A percentile compares a stretch with the other conserved stretches of the same genome.
These are phyloP conservation scores for Lentinula aciculospora DNA, from an alignment of 768 basidiomycete species.

Conservation along the genomic window DNA sequence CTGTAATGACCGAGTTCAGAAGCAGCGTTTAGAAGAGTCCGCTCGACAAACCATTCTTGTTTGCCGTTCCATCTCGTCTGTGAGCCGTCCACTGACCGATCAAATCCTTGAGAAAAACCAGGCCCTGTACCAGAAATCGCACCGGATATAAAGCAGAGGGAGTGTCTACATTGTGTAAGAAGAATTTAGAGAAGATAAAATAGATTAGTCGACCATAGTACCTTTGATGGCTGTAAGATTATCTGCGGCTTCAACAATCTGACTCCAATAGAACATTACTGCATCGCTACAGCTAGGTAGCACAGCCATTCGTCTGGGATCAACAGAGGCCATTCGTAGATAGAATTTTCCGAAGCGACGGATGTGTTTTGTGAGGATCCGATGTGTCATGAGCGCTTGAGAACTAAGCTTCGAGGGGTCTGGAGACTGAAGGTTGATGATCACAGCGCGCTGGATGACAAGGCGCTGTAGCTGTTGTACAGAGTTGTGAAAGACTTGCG, in stretches of 20 bases:
- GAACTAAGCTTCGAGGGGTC: conserved; percentile 14
- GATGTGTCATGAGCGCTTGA: conserved; percentile 38
- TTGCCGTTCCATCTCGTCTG: conserved; percentile 53
- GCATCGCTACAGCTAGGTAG: conserved; percentile 61
- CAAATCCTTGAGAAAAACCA: conserved; percentile 83
- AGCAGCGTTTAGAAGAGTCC: background rate
- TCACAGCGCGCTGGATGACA: background rate
- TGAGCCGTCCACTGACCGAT: conserved; percentile 71
- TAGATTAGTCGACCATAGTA: conserved; percentile 47
- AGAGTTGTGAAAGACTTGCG: conserved; percentile 56
- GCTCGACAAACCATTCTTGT: conserved; percentile 46
- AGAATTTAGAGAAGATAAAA: background rate
- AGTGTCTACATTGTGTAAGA: conserved; percentile 39
- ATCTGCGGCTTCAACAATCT: conserved; percentile 67
- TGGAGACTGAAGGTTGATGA: background rate
- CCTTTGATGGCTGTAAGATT: conserved; percentile 37
- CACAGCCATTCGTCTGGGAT: conserved; percentile 49
- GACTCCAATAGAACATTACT: conserved; percentile 77
- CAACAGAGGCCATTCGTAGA: conserved; percentile 64
- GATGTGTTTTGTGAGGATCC: conserved; percentile 62
- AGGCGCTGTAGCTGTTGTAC: conserved; percentile 40
- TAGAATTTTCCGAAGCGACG: conserved; percentile 77
- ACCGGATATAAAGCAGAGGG: conserved; percentile 65
- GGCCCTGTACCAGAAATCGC: conserved; percentile 75
- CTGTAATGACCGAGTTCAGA: conserved; percentile 25